Conservation (phyloP, 768 basidiomycete species). For the Phylloporus sp. region DNA sequence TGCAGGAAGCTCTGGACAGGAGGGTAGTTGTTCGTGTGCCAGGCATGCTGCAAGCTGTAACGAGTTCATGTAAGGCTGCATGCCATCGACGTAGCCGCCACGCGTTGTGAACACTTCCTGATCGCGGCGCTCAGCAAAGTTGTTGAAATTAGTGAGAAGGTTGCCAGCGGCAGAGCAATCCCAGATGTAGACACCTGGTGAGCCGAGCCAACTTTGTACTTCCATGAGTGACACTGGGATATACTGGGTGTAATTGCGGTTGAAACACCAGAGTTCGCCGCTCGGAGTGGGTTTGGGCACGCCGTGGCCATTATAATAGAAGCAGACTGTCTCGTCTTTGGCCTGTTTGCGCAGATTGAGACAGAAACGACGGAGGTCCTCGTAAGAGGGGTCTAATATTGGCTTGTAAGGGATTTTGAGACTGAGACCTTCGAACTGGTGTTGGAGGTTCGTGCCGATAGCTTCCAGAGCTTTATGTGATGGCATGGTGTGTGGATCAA, state of each 20-base stretch:
- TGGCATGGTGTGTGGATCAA: slow-evolving; percentile 90
- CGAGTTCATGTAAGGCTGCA: slow-evolving; percentile 74
- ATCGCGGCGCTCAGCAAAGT: slow-evolving; percentile 69
- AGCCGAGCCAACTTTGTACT: slow-evolving; percentile 88
- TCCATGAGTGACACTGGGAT: slow-evolving; percentile 95
- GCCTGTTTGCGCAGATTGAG: slow-evolving; percentile 78
- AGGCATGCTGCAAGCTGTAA: slow-evolving; percentile 95
- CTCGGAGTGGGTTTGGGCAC: slow-evolving; percentile 95
- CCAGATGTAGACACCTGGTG: slow-evolving; percentile 97
- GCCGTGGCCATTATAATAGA: slow-evolving; percentile 98
- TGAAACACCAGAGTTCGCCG: slow-evolving; percentile 99
- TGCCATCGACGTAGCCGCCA: slow-evolving; percentile 54
- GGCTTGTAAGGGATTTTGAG: slow-evolving; percentile 93
- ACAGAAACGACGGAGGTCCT: slow-evolving; percentile 88
- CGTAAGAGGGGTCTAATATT: slow-evolving; percentile 90
- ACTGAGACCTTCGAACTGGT: slow-evolving; percentile 94
- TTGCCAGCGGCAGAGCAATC: slow-evolving; percentile 98
- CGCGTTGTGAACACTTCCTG: slow-evolving; percentile 55
- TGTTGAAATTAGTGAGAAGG: slow-evolving; percentile 84
- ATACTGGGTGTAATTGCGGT: slow-evolving; percentile 94
- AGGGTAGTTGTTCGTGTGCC: slow-evolving; percentile 86
- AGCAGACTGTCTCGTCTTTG: slow-evolving; percentile 88
- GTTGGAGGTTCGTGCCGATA: slow-evolving; percentile 87
- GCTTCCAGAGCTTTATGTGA: slow-evolving; percentile 91
- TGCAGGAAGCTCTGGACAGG: slow-evolving; percentile 94